Evolutionary conservation across 441 rosid species (phyloP), one percentile per base, ranked within the genome.

Genomic region (Gossypium aridum): DNA sequence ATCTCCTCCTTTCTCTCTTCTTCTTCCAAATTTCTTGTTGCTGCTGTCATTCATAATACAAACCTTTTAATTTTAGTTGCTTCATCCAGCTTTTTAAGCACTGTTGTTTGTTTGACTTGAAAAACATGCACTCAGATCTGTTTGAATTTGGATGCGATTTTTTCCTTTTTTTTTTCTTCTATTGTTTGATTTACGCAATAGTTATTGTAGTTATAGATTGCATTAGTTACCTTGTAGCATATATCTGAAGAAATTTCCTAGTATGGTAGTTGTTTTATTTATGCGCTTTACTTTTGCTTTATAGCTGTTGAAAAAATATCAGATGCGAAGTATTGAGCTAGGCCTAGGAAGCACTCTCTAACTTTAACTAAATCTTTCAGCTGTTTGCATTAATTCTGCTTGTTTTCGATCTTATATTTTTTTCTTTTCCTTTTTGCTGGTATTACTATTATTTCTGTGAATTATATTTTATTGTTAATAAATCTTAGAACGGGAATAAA

Each of bases 31-130:
- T 65, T 65, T 20, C n/a, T 20, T 12, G 25, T 2, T 13, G 14
- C 55, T 66, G 55, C 56, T 49, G 12, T 10, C 34, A 23, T 12
- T 23, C 3, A 23, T 10, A 25, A 12, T 8, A 7, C 12, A 23
- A 22, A 10, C 7, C 10, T 13, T 22, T 10, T 14, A 22, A 22
- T 59, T 23, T 59, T 59, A 23, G 63, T 22, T 31, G 25, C n/a
- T 10, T 59, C 31, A 23, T 59, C 37, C 12, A 71, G 28, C 57
- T 49, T 25, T 23, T n/a, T 3, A 54, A 49, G 13, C 19, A 34
- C 34, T 9, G 31, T 19, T 56, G 64, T 34, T 71, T 71, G 74
- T 71, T 71, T 56, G 64, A 28, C 56, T n/a, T 7, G 59, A 23
- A 68, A 68, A 68, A 66, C 20, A 10, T 22, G 19, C 56, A 45